Evolutionary conservation across 2,329 filamentous ascomycete species (phyloP), one percentile per base, ranked within the genome.

Genomic region (Stylonectria norvegica): DNA sequence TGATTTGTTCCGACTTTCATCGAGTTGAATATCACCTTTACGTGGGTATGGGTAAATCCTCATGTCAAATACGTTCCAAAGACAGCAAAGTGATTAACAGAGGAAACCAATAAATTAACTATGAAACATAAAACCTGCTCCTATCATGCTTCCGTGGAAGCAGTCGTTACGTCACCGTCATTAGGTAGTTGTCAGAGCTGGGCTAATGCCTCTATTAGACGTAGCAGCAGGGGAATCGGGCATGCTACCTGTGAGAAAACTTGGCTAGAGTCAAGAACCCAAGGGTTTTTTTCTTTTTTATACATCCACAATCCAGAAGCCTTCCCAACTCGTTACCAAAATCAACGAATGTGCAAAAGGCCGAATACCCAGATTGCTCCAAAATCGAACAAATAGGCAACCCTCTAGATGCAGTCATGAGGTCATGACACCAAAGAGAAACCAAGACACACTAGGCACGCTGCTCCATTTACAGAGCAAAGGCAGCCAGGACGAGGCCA

Each of bases 401-500:
- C 54, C 54, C 54, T 57, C 54, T 57, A 57, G 53, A 57, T 57
- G 54, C 49, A 52, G 52, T 57, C 54, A 57, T 57, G 52, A 49
- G 39, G 45, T 57, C 55, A 57, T 55, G 52, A 53, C 54, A 45
- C 47, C 51, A 50, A 37, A 43, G 47, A 53, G 37, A 52, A 56
- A 52, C 43, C 47, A 43, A 50, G 29, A 56, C 40, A 36, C 49
- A 39, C 40, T 34, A 40, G 32, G 27, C 37, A 34, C 31, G 42
- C 38, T 39, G 36, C 43, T 36, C 40, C 40, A 38, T 56, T 70
- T 68, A 74, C 59, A 73, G 59, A 54, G 66, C 69, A 36, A 73
- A 47, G 47, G 64, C 47, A 45, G 68, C 69, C 45, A 67, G 58
- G 45, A 64, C 63, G 18, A 71, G 52, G 51, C 64, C 68, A 48